These are phyloP conservation scores for Rhynchospora tenuis DNA, from an alignment of 176 grass and related monocot species.

Conservation along the genomic window DNA sequence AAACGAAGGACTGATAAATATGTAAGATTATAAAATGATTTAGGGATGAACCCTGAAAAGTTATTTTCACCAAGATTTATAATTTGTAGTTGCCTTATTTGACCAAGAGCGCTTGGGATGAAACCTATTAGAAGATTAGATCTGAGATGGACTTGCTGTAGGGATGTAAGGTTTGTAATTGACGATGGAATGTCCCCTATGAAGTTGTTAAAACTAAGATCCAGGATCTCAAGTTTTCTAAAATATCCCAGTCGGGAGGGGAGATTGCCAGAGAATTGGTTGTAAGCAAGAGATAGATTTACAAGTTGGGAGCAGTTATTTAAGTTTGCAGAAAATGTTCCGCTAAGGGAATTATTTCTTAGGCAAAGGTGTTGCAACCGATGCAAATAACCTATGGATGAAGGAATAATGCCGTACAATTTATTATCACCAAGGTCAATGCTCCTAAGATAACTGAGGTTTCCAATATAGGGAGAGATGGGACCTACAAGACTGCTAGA, in stretches of 20 bases:
- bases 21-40: background rate
- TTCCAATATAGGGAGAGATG: conserved; percentile 22
- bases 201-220: background rate
- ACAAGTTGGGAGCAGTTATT: background rate
- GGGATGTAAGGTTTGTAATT: background rate
- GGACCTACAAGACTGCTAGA: background rate
- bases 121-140: background rate
- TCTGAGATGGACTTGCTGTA: background rate
- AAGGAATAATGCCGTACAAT: background rate
- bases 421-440: background rate
- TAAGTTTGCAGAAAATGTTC: background rate
- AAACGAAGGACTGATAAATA: background rate
- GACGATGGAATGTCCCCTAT: background rate
- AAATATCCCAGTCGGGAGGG: background rate
- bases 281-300: too few species aligned
- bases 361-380: background rate
- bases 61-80: background rate
- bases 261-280: too few species aligned
- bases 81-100: background rate
- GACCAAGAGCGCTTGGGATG: background rate
- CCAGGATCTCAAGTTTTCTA: background rate
- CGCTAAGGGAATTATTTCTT: background rate
- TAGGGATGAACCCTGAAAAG: background rate
- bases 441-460: background rate
- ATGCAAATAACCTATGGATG: background rate